These are phyloP conservation scores for Sporothrix pseudoabietina DNA, from an alignment of 2,329 filamentous ascomycete species.

Conservation along the genomic window DNA sequence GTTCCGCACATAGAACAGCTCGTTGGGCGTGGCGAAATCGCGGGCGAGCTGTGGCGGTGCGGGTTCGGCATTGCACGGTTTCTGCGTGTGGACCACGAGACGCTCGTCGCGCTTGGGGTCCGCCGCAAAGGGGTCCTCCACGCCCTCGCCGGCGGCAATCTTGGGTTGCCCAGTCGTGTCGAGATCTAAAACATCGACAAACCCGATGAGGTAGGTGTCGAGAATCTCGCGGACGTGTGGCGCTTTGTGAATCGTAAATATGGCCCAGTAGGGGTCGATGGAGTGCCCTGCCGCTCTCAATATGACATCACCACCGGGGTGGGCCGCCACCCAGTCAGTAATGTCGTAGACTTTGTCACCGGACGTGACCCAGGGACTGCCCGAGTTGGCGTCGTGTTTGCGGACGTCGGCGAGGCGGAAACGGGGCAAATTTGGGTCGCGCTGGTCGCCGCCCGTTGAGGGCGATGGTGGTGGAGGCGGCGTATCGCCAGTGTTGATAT, in stretches of 20 bases:
- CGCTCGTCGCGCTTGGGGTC: conserved; percentile 57
- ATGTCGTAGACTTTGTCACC: conserved; percentile 70
- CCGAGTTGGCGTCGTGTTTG: conserved; percentile 33
- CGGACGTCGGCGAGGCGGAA: conserved; percentile 36
- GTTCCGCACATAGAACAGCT: conserved; percentile 62
- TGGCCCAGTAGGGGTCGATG: conserved; percentile 70
- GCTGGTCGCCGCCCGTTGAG: conserved; percentile 29
- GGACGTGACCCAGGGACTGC: conserved; percentile 62
- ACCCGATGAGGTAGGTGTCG: conserved; percentile 65
- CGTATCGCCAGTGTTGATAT: not conserved
- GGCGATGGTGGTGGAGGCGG: not conserved
- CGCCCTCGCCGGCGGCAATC: conserved; percentile 46
- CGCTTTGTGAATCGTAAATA: conserved; percentile 69
- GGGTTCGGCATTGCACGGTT: conserved; percentile 65
- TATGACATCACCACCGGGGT: conserved; percentile 70
- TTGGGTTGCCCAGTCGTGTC: conserved; percentile 53
- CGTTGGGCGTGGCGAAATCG: conserved; percentile 57
- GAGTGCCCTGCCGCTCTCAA: conserved; percentile 64
- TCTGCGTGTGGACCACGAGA: conserved; percentile 55
- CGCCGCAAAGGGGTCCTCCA: conserved; percentile 62
- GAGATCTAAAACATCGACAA: conserved; percentile 61
- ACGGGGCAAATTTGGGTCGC: conserved; percentile 36
- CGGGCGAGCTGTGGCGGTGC: conserved; percentile 52
- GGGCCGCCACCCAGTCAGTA: conserved; percentile 66
- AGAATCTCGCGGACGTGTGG: conserved; percentile 66